Percentiles rank a stretch among this genome's conserved stretches.
phyloP scores from a whole-genome alignment of 2,329 filamentous ascomycete genomes.

The Hypoxylon sp. region DNA sequence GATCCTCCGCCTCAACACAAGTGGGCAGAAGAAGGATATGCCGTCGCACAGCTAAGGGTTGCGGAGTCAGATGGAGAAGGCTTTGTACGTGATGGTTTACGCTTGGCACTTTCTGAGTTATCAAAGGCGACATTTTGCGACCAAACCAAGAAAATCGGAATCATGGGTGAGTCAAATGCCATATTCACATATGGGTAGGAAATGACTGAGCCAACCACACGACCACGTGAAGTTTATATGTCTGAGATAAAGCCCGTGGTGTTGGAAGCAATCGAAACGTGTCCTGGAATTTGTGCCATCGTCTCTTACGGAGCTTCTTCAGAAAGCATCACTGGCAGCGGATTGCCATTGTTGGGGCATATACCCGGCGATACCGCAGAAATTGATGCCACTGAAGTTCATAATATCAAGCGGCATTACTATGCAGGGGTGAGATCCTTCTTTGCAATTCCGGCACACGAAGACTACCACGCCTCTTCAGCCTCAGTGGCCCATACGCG shows the following conservation, averaged over 20 bases:
- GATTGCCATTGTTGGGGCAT: conserved; percentile 34
- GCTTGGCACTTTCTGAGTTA: conserved; percentile 46
- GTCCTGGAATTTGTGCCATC: conserved; percentile 45
- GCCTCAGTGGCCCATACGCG: conserved; percentile 77
- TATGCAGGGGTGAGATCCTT: conserved; percentile 61
- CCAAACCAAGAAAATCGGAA: conserved; percentile 35
- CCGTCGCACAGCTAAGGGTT: conserved; percentile 68
- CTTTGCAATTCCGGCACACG: conserved; percentile 63
- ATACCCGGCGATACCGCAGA: conserved; percentile 18
- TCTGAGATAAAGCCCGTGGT: conserved; percentile 24
- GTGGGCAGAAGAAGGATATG: conserved; percentile 80
- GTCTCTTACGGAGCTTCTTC: conserved; percentile 38
- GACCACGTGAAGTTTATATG: conserved; percentile 37
- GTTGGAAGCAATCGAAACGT: conserved; percentile 41
- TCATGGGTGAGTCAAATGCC: conserved; percentile 35
- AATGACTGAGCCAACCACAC: conserved; percentile 12
- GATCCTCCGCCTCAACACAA: conserved; percentile 72
- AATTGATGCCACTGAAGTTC: not conserved
- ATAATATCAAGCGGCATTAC: conserved; percentile 56
- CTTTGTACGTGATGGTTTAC: conserved; percentile 33
- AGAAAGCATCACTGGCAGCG: not conserved
- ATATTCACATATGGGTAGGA: not conserved
- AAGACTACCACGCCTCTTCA: conserved; percentile 65
- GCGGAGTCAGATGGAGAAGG: conserved; percentile 21
- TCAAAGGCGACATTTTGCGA: conserved; percentile 33